Conservation (phyloP, 176 grass and related monocot species). For the Bromus sterilis region DNA sequence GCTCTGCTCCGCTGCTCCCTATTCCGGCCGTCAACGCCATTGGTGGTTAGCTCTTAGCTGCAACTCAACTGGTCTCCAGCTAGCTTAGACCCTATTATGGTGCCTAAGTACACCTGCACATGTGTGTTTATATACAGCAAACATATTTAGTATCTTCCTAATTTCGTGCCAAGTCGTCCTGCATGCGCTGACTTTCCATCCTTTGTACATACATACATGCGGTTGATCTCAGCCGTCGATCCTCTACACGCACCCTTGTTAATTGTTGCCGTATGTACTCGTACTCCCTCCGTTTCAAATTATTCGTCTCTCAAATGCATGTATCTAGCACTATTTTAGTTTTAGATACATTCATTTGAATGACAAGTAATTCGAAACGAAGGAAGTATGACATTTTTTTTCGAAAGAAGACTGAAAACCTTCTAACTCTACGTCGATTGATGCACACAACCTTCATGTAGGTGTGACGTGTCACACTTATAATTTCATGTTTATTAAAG, state of each 20-base stretch:
- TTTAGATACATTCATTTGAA: too few relatives aligned
- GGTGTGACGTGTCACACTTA: not conserved
- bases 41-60: not conserved
- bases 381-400: too few relatives aligned
- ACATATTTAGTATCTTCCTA: not conserved
- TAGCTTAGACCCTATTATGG: not conserved
- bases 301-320: too few relatives aligned
- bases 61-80: not conserved
- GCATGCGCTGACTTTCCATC: not conserved
- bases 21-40: not conserved
- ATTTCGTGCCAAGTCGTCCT: not conserved
- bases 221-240: not conserved
- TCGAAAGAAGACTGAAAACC: too few relatives aligned
- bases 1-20: not conserved
- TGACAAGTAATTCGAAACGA: too few relatives aligned
- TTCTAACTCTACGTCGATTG: too few relatives aligned
- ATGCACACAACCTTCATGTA: not conserved
- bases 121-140: not conserved
- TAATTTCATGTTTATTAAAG: not conserved
- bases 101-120: not conserved
- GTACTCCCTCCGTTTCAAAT: too few relatives aligned
- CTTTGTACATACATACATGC: not conserved
- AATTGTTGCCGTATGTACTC: too few relatives aligned
- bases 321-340: too few relatives aligned
- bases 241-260: not conserved